Conservation (phyloP, 805 yeast species). For the Clavispora carvajalis region DNA sequence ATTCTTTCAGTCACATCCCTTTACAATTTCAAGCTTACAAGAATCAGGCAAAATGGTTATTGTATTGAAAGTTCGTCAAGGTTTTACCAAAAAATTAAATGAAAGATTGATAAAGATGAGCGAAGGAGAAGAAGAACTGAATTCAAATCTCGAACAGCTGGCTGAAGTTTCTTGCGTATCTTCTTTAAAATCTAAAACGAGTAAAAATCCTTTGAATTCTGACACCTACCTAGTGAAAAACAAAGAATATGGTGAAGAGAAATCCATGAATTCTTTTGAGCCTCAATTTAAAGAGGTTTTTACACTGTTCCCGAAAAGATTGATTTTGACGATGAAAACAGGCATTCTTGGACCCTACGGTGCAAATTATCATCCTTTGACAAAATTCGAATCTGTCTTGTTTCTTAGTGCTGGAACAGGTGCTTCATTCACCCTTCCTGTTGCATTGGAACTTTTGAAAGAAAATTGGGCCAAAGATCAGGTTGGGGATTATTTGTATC, state of each 20-base stretch:
- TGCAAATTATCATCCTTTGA: slow-evolving; percentile 35
- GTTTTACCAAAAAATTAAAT: slow-evolving; percentile 37
- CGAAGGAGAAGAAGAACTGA: slow-evolving; percentile 10
- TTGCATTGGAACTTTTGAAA: slow-evolving; percentile 36
- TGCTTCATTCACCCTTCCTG: slow-evolving; percentile 41
- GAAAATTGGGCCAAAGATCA: slow-evolving; percentile 21
- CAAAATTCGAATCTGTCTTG: slow-evolving; percentile 35
- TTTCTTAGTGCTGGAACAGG: slow-evolving; percentile 44
- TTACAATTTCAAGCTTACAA: slow-evolving; percentile 39
- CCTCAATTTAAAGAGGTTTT: background rate
- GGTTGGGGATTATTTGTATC: slow-evolving; percentile 25
- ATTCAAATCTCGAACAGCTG: slow-evolving; percentile 6
- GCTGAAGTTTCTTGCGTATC: background rate
- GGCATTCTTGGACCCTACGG: slow-evolving; percentile 45
- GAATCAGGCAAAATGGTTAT: slow-evolving; percentile 35
- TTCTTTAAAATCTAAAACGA: background rate
- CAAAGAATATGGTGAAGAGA: background rate
- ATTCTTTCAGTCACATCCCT: slow-evolving; percentile 41
- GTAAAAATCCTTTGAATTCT: background rate
- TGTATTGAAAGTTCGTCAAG: slow-evolving; percentile 35
- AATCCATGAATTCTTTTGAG: background rate
- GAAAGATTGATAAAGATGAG: slow-evolving; percentile 20
- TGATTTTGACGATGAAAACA: slow-evolving; percentile 25
- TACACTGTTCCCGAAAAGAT: slow-evolving; percentile 3
- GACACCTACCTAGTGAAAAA: background rate